Evolutionary conservation across 768 basidiomycete species (phyloP).

Genomic region (Saitozyma sp.): DNA sequence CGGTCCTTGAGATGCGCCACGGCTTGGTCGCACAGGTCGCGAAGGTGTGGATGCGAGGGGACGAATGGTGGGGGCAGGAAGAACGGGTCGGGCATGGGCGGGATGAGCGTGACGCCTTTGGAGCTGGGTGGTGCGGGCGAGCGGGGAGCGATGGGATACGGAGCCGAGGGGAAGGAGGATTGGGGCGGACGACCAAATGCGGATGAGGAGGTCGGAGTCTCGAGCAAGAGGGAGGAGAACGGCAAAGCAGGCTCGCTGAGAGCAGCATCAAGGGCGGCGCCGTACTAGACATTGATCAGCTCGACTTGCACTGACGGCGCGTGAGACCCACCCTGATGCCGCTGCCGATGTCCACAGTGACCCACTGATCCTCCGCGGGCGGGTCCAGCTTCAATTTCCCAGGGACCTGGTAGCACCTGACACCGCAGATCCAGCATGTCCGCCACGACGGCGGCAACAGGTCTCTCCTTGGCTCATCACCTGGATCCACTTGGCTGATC

Average conservation of each 20-base stretch:
- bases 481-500: background rate
- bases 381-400: conserved; percentile 19
- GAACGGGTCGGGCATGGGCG: conserved; percentile 48
- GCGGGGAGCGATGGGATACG: conserved; percentile 14
- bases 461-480: conserved; percentile 4
- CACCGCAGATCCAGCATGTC: conserved; percentile 36
- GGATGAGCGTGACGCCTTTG: conserved; percentile 17
- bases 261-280: conserved; percentile 10
- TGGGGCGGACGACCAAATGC: conserved; percentile 41
- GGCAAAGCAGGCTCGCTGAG: conserved; percentile 10
- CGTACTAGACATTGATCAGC: conserved; percentile 16
- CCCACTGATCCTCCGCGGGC: conserved; percentile 23
- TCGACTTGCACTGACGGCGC: no score
- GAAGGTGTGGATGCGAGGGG: conserved; percentile 45
- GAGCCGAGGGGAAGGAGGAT: conserved; percentile 6
- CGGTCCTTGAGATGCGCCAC: conserved; percentile 28
- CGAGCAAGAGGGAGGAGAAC: conserved; percentile 26
- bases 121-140: conserved; percentile 7
- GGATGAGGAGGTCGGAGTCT: conserved; percentile 14
- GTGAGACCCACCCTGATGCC: conserved; percentile 31
- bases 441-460: conserved; percentile 22
- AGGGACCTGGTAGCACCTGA: conserved; percentile 15
- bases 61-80: conserved; percentile 53
- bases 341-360: conserved; percentile 20
- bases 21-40: conserved; percentile 35